Evolutionary conservation across 2,329 filamentous ascomycete genomes (phyloP), one percentile per base, ranked within the genome.

Genomic region (Cytospora schulzeri): DNA sequence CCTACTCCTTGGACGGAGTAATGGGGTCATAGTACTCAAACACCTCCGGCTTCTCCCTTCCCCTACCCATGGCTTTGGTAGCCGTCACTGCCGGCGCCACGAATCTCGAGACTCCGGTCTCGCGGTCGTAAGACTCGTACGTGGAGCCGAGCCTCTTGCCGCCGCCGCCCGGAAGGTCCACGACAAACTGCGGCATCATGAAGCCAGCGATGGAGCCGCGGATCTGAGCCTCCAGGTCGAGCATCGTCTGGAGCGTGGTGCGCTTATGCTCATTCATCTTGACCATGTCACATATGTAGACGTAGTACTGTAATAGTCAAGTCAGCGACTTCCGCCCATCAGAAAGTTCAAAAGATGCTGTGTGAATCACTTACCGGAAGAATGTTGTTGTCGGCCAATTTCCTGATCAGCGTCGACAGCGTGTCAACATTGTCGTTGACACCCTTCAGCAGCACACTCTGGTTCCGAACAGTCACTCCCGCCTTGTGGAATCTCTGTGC

Each of bases 241-340:
- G 77, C 55, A 87, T 86, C 2, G 82, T 85, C 52, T 79, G 78
- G 14, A 89, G 78, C 2, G 85, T 85, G 0, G 86, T 89, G 9
- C 87, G 83, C 26, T 88, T 76, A 69, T 89, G 86, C 75, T 89
- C 87, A 2, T 85, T 78, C 53, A 81, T 83, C 31, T 78, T 74
- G 11, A 88, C 84, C 81, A 89, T 85, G 71, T 89, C 87, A 55
- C 83, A 84, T 70, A 88, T 85, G 72, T 89, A 89, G 59, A 89
- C 82, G 69, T 89, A 89, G 72, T 89, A 89, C 81, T 86, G 68
- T 48, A 15, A 9, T 19, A 4, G 4, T 14, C 5, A 35, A 52
- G 7, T 65, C 41, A 68, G 55, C 52, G 7, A 24, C 33, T 17
- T 8, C 17, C 9, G 11, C 15, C 2, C 22, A 14, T 14, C 12